These are phyloP conservation scores for Hyphodiscus sp. DNA, from an alignment of 2,329 filamentous ascomycete genomes.

Conservation along the genomic window DNA sequence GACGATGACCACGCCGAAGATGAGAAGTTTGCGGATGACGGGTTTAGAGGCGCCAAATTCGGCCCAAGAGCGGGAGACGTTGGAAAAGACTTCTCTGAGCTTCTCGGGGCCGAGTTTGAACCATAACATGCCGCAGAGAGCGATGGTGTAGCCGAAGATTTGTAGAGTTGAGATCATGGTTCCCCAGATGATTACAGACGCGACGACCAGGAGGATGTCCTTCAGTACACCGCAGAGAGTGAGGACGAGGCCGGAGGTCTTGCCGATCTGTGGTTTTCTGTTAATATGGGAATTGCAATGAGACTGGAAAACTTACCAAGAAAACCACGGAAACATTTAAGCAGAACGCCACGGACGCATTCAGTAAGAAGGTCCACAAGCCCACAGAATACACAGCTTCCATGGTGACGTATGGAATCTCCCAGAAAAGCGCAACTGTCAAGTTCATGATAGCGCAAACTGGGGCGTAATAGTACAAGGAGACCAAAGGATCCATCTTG, in stretches of 20 bases:
- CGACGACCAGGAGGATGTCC: constrained; percentile 75
- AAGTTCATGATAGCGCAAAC: constrained; percentile 80
- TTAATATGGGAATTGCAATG: neutral
- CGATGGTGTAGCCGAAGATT: constrained; percentile 78
- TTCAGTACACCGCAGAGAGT: constrained; percentile 84
- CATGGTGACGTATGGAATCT: constrained; percentile 64
- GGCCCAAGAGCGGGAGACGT: constrained; percentile 72
- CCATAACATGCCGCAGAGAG: constrained; percentile 72
- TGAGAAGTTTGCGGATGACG: constrained; percentile 67
- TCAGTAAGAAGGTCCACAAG: constrained; percentile 63
- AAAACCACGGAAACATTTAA: constrained; percentile 84
- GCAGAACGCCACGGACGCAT: constrained; percentile 72
- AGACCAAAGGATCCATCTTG: constrained; percentile 89
- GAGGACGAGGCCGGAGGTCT: constrained; percentile 78
- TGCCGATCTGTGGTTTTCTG: constrained; percentile 59
- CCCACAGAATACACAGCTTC: constrained; percentile 68
- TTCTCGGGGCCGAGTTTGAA: constrained; percentile 83
- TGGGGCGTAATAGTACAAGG: constrained; percentile 84
- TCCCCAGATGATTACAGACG: constrained; percentile 76
- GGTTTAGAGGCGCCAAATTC: constrained; percentile 78
- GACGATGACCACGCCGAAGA: constrained; percentile 58
- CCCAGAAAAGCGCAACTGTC: constrained; percentile 64
- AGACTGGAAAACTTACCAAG: constrained; percentile 52
- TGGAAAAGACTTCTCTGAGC: constrained; percentile 70
- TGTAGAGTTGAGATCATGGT: constrained; percentile 69